These are phyloP conservation scores for Limnanthes douglasii DNA, from an alignment of 345 rosid genomes.

Conservation along the genomic window DNA sequence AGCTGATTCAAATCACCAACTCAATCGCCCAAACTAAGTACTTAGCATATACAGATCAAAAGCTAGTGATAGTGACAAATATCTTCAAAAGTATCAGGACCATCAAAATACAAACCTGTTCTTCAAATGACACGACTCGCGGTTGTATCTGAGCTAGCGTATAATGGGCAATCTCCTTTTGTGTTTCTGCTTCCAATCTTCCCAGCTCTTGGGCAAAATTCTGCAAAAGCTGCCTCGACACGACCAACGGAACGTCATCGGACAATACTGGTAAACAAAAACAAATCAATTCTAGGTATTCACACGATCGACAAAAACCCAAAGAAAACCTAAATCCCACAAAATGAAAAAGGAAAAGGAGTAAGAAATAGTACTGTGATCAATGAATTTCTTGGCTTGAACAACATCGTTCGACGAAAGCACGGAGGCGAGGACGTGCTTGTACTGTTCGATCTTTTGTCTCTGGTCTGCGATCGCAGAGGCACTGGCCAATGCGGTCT, in stretches of 20 bases:
- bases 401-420: conserved; percentile 66
- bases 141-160: conserved; percentile 95
- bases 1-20: no score
- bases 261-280: conserved; percentile 46
- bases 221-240: conserved; percentile 90
- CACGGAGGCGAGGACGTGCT: conserved; percentile 73
- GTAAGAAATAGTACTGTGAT: conserved; percentile 35
- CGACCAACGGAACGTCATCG: conserved; percentile 84
- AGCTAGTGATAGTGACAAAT: no score
- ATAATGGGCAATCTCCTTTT: conserved; percentile 82
- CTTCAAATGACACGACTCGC: conserved; percentile 94
- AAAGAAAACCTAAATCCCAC: not conserved
- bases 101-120: conserved; percentile 58
- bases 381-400: conserved; percentile 78
- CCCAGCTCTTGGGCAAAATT: conserved; percentile 76
- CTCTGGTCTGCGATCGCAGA: conserved; percentile 79
- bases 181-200: conserved; percentile 59
- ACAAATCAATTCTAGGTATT: not conserved
- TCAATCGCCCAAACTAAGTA: no score
- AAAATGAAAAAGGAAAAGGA: not conserved
- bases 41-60: no score
- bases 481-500: conserved; percentile 59
- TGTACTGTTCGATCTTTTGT: conserved; percentile 97
- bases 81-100: no score
- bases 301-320: not conserved